A percentile compares a stretch with the other conserved stretches of the same genome.
phyloP scores from a whole-genome alignment of 2,329 filamentous ascomycete species.

The Coniochaeta ligniaria region DNA sequence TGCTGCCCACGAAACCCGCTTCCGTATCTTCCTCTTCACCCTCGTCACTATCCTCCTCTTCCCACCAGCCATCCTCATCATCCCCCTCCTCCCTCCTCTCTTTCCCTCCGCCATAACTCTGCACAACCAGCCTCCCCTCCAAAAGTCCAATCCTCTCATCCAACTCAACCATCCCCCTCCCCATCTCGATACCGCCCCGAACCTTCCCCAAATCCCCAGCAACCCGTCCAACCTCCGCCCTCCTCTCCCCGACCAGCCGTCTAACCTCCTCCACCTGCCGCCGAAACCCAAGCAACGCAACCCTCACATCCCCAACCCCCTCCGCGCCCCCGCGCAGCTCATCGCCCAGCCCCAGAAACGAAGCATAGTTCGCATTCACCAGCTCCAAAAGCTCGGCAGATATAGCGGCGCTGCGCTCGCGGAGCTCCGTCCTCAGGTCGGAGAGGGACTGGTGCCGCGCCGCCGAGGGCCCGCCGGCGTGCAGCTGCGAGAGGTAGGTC shows the following conservation, averaged over 20 bases:
- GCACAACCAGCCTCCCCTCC: slow-evolving; percentile 56
- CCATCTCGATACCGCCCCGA: slow-evolving; percentile 53
- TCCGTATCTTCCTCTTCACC: slow-evolving; percentile 21
- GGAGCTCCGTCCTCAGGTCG: slow-evolving; percentile 80
- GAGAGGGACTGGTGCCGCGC: slow-evolving; percentile 91
- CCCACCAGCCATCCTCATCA: slow-evolving; percentile 19
- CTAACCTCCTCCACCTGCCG: slow-evolving; percentile 74
- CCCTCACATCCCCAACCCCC: slow-evolving; percentile 80
- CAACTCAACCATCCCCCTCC: slow-evolving; percentile 58
- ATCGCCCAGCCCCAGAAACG: slow-evolving; percentile 77
- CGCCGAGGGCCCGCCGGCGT: slow-evolving; percentile 36
- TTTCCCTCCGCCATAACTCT: slow-evolving; percentile 14
- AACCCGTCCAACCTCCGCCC: slow-evolving; percentile 39
- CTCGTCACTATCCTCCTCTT: slow-evolving; percentile 18
- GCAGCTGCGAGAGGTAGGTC: slow-evolving; percentile 58
- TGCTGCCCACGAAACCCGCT: slow-evolving; percentile 32
- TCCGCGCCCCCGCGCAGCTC: slow-evolving; percentile 85
- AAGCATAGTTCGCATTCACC: slow-evolving; percentile 90
- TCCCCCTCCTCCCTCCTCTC: slow-evolving; percentile 15
- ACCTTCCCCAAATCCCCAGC: slow-evolving; percentile 58
- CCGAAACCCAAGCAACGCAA: slow-evolving; percentile 79
- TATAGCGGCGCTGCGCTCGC: slow-evolving; percentile 71
- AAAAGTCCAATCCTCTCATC: slow-evolving; percentile 55
- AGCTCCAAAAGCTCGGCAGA: slow-evolving; percentile 85
- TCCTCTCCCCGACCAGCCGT: slow-evolving; percentile 54